Base-by-base conservation (phyloP, 192 early-diverging fungal genomes). In the Gigaspora rosea region DNA sequence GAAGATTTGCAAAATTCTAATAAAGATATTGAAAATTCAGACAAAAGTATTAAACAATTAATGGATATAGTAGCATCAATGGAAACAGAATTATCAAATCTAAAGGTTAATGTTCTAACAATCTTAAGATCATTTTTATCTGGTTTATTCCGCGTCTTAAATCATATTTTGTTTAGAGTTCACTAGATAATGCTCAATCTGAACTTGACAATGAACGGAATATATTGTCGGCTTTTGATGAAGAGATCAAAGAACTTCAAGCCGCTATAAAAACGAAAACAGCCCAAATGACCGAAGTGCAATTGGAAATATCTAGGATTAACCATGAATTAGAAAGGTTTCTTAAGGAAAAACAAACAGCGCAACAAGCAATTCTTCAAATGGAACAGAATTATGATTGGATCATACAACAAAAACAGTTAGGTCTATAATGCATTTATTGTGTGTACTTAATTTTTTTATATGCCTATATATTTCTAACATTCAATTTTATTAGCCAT, bases 351-450 rank as follows among this genome's bases (percentile, higher is more conserved):
- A 87, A 90, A 35, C 81, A 85, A 51, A 79, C 81, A 36, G 75
- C 87, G 2, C 72, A 84, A 51, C 84, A 83, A 13, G 80, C 78
- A 12, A 78, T 92, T 3, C 59, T 82, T 16, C 81, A 83, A 2
- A 78, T 94, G 56, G 86, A 89, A 79, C 78, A 77, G 9, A 81
- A 85, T 36, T 77, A 92, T 68, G 89, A 90, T 6, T 99, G 97
- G 97, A 99, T 99, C 67, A 63, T 75, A 15, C 94, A 96, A 80
- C 90, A 96, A 74, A 93, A 91, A 77, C 88, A 93, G 87, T 94
- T 86, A 52, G 15, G 51, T 52, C 15, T 27, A 27, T 27, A 27
- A 27, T 27, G 27, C 27, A 27, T 27, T 27, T 27, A 27, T 27
- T 27, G 27, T 27, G 27, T 27, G 27, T 27, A 27, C 27, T 27